These are phyloP conservation scores for Claviceps spartinae DNA, from an alignment of 2,329 filamentous ascomycete species.

Conservation along the genomic window DNA sequence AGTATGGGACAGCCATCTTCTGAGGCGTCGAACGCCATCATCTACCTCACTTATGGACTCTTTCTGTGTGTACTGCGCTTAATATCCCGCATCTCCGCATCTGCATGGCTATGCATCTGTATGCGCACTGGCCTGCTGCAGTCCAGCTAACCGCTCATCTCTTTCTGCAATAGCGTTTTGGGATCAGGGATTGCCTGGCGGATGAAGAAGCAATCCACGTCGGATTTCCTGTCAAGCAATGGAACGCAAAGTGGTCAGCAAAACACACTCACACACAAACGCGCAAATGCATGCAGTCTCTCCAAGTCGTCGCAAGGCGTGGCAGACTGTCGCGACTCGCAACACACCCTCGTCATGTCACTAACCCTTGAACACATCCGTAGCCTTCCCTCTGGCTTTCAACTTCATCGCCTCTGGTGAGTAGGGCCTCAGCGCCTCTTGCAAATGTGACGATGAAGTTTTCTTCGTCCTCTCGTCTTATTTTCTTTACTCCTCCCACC, in stretches of 20 bases:
- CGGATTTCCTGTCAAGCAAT: slow-evolving; percentile 62
- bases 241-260: slow-evolving; percentile 70
- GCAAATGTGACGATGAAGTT: slow-evolving; percentile 1
- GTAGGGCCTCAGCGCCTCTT: slow-evolving; percentile 29
- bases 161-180: slow-evolving; percentile 34
- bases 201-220: slow-evolving; percentile 50
- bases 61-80: slow-evolving; percentile 48
- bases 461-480: not conserved
- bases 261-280: not conserved
- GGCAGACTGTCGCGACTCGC: not conserved
- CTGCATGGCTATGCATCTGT: too few relatives aligned
- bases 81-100: too few relatives aligned
- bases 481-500: not conserved
- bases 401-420: slow-evolving; percentile 91
- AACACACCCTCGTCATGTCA: not conserved
- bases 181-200: slow-evolving; percentile 47
- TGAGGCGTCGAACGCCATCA: slow-evolving; percentile 67
- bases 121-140: too few relatives aligned
- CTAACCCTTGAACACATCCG: slow-evolving; percentile 4
- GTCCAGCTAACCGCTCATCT: slow-evolving; percentile 1
- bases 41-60: slow-evolving; percentile 64
- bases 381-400: slow-evolving; percentile 67
- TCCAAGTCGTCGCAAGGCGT: not conserved
- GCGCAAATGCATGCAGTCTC: not conserved
- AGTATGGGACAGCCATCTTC: slow-evolving; percentile 63